Evolutionary conservation across 2,329 filamentous ascomycete genomes (phyloP), one percentile per base, ranked within the genome.

Genomic region (Blumeria hordei): DNA sequence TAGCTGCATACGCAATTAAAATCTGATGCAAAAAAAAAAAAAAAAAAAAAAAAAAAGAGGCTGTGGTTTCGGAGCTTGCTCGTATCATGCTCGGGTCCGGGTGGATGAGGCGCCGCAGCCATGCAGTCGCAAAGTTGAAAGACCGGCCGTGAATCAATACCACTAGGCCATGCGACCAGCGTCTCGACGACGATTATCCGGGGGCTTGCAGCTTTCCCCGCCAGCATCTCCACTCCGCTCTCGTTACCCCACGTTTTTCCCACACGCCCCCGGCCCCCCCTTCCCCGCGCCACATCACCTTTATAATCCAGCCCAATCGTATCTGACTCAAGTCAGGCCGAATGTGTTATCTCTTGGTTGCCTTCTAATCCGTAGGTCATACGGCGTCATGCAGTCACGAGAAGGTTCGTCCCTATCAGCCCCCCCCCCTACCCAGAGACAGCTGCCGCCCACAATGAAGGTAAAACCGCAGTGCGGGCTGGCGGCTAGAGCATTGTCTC

Each of bases 311-410:
- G 41, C 41, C 41, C 41, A 45, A 45, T 18, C n/a, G 9, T 45
- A 3, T 45, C 41, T 9, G n/a, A 11, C 1, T 18, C n/a, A 16
- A 45, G 10, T 18, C 41, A n/a, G n/a, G 5, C n/a, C 41, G n/a
- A 45, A 16, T 16, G 9, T 9, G 9, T 45, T 12, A n/a, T 45
- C n/a, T 16, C 11, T 45, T n/a, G 41, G 41, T 16, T 45, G 6
- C n/a, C 3, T 45, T 45, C 21, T 11, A n/a, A 9, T 45, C 6
- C 21, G n/a, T 14, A 50, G 57, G 58, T 61, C 59, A 60, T 61
- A 58, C 58, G 57, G 59, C 58, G 57, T 57, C 59, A 59, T 58
- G 57, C 56, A 49, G 58, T 59, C 58, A 60, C 59, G 59, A 60
- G 59, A 35, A 57, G 55, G 58, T 57, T 60, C 59, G 59, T 58